These are phyloP conservation scores for Didymosphaeria variabile DNA, from an alignment of 2,329 filamentous ascomycete species.

Conservation along the genomic window DNA sequence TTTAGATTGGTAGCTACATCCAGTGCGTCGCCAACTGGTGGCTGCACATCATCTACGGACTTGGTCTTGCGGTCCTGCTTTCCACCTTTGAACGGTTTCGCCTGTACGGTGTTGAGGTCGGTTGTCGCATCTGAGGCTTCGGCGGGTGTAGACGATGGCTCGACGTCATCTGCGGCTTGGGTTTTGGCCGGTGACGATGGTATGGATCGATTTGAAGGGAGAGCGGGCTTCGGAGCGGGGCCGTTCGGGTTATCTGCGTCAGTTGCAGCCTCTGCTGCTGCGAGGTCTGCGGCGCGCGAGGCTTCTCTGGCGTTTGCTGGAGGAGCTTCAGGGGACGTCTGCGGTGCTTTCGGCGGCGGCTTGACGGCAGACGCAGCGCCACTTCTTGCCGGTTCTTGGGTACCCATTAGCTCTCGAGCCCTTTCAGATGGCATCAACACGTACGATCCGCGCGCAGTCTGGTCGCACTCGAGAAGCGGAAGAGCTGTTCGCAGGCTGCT, in stretches of 20 bases:
- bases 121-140: too few relatives aligned
- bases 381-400: constrained; percentile 29
- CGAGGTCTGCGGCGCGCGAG: constrained; percentile 41
- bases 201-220: constrained; percentile 29
- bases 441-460: constrained; percentile 40
- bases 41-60: neutral
- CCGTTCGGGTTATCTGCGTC: constrained; percentile 45
- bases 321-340: constrained; percentile 38
- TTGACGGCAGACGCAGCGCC: constrained; percentile 30
- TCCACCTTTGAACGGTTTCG: too few relatives aligned
- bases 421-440: constrained; percentile 4
- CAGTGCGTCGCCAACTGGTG: neutral
- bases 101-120: too few relatives aligned
- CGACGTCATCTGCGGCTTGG: neutral
- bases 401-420: constrained; percentile 5
- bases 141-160: too few relatives aligned
- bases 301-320: constrained; percentile 44
- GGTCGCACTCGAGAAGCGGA: constrained; percentile 52
- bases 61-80: neutral
- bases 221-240: constrained; percentile 30
- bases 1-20: neutral
- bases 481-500: constrained; percentile 48
- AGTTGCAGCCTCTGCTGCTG: constrained; percentile 45
- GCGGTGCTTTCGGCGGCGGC: constrained; percentile 15
- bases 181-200: neutral